phyloP scores from a whole-genome alignment of 2,329 filamentous ascomycete species.

The Polychaeton citri region DNA sequence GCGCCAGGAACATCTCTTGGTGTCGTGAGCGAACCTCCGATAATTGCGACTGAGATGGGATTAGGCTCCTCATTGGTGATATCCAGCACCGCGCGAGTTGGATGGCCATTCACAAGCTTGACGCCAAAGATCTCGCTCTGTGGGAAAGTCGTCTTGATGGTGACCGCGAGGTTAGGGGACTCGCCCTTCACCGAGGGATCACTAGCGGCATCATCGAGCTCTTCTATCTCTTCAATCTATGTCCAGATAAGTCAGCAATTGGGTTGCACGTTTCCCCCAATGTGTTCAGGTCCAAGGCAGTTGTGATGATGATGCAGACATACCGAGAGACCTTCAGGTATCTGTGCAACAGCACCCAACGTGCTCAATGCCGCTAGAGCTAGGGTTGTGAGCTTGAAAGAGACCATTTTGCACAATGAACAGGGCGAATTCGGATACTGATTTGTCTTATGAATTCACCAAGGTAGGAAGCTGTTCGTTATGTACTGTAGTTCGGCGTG shows the following conservation, averaged over 20 bases:
- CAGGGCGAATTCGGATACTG: background rate
- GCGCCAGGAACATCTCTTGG: conserved; percentile 38
- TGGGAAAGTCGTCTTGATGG: conserved; percentile 46
- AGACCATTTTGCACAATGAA: conserved; percentile 45
- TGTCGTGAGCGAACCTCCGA: conserved; percentile 61
- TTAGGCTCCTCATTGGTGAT: conserved; percentile 71
- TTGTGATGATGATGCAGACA: too few species aligned
- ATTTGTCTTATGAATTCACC: too few species aligned
- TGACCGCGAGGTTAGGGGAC: conserved; percentile 44
- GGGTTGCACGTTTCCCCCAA: conserved; percentile 20
- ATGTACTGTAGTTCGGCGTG: too few species aligned
- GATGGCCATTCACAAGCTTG: conserved; percentile 85
- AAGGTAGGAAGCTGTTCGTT: too few species aligned
- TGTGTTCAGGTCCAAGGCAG: too few species aligned
- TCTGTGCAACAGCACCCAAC: conserved; percentile 50
- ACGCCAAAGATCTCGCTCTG: conserved; percentile 76
- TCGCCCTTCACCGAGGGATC: conserved; percentile 28
- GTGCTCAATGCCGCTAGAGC: conserved; percentile 58
- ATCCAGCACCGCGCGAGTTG: conserved; percentile 69
- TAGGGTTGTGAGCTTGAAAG: conserved; percentile 57
- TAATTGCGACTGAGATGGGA: conserved; percentile 60
- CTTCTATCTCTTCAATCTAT: conserved; percentile 37
- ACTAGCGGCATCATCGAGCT: conserved; percentile 32
- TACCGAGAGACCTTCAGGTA: conserved; percentile 12
- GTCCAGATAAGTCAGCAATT: conserved; percentile 7